Evolutionary conservation across 176 grass and related monocot species (phyloP), one percentile per base, ranked within the genome.

Genomic region (Carex parvula): DNA sequence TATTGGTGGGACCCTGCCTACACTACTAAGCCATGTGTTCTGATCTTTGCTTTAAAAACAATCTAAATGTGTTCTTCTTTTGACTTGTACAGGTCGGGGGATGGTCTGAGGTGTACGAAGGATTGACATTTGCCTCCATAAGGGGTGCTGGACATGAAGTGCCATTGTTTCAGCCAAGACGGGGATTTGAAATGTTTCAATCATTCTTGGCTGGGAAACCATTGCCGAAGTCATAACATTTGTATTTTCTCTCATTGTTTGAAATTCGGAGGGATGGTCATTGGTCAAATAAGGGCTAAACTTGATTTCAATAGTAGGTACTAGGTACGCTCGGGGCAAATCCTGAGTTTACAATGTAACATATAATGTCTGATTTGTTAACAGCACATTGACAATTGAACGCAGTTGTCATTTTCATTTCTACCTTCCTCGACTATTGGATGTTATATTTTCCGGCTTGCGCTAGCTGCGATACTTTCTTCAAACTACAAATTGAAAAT

Each of bases 81-180:
- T 64, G 30, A 29, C 0, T 41, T 64, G 13, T 30, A 60, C 77
- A 98, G 96, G 96, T 98, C 18, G 96, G 91, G 64, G 96, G 96
- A 50, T 95, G 96, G 96, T 93, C 96, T 60, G 91, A 95, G 86
- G 93, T 93, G 74, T 98, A 98, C 1, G 91, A 95, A 85, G 95
- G 95, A 9, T 87, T 98, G 74, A 98, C 95, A 3, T 98, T 98
- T 75, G 92, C 92, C 2, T 84, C 92, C 7, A 88, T 98, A 84
- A 93, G 95, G 85, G 95, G 95, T 16, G 95, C 95, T 57, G 96
- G 96, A 68, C 96, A 98, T 53, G 96, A 98, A 82, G 96, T 98
- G 15, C 96, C 96, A 4, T 30, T 98, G 81, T 91, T 98, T 77
- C 96, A 98, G 70, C 91, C 96, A 12, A 90, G 83, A 16, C 88